Evolutionary conservation across 2,329 filamentous ascomycete genomes (phyloP), one percentile per base, ranked within the genome.

Genomic region (Sclerotinia nivalis): DNA sequence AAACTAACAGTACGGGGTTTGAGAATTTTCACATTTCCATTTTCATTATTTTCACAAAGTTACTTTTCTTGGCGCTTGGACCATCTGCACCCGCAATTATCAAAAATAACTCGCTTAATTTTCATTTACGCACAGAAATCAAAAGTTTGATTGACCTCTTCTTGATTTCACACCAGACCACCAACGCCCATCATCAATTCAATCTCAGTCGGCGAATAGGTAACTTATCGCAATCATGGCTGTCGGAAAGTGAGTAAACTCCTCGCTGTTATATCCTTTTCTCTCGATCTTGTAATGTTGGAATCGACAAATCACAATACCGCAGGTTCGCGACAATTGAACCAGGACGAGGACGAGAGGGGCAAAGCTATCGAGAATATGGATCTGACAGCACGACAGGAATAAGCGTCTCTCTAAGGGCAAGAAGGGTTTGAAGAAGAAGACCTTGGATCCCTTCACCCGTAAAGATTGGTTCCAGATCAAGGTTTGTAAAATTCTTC

Each of bases 371-470:
- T 55, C 61, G 25, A 66, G 61, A 68, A 69, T 70, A 70, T 62
- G 66, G 52, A 60, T 77, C 77, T 79, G 73, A 79, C 77, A 74
- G 69, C 54, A 75, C 58, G 62, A 75, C 70, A 93, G 91, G 93
- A 99, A 99, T 91, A 99, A 99, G 93, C 93, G 96, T 89, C 90
- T 99, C 88, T 98, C 96, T 78, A 99, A 99, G 90, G 96, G 96
- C 87, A 99, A 98, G 93, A 99, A 99, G 91, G 95, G 96, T 85
- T 89, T 98, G 83, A 98, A 98, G 93, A 98, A 99, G 95, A 95
- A 95, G 87, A 95, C 94, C 81, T 87, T 91, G 80, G 96, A 99
- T 85, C 95, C 96, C 81, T 98, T 98, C 88, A 89, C 94, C 81
- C 92, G 95, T 83, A 99, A 99, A 89, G 96, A 98, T 84, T 98